A percentile compares a stretch with the other conserved stretches of the same genome.
Evolutionary conservation across 2,329 filamentous ascomycete genomes (phyloP).

Genomic region (Claviceps arundinis): DNA sequence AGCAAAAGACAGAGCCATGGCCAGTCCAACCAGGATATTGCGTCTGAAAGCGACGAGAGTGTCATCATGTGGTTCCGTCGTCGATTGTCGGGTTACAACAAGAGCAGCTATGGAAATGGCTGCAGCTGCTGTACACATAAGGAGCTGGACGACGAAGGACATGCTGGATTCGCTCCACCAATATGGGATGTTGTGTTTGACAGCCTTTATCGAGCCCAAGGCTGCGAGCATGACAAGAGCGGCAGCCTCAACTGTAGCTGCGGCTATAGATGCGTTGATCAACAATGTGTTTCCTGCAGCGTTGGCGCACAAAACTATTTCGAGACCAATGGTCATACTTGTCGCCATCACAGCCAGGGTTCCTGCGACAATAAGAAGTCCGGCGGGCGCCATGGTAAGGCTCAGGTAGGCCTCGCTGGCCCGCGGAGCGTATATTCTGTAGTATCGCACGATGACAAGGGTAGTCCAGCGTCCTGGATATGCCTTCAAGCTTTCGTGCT

Average conservation of each 20-base stretch:
- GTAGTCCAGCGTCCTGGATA: not conserved
- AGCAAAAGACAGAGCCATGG: constrained; percentile 31
- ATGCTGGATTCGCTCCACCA: constrained; percentile 13
- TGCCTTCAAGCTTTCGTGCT: not conserved
- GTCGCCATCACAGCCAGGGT: constrained; percentile 10
- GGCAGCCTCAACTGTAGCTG: constrained; percentile 17
- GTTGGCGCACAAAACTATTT: constrained; percentile 8
- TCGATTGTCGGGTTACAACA: constrained; percentile 21
- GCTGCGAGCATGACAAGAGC: constrained; percentile 14
- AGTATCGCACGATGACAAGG: not conserved
- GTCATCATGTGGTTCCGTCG: constrained; percentile 4
- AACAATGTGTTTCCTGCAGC: constrained; percentile 2
- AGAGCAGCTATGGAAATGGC: constrained; percentile 31
- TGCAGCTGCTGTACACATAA: constrained; percentile 31
- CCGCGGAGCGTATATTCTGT: not conserved
- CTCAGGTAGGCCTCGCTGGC: not conserved
- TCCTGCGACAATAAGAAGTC: constrained; percentile 5
- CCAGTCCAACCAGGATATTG: constrained; percentile 29
- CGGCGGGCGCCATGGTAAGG: constrained; percentile 7
- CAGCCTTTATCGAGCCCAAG: constrained; percentile 21
- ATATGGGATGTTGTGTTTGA: constrained; percentile 10
- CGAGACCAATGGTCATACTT: constrained; percentile 8
- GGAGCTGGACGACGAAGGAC: constrained; percentile 18
- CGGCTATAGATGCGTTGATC: constrained; percentile 12
- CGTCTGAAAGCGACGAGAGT: constrained; percentile 8